Conservation (phyloP, 2,329 filamentous ascomycete species). For the Paecilomyces variotii region DNA sequence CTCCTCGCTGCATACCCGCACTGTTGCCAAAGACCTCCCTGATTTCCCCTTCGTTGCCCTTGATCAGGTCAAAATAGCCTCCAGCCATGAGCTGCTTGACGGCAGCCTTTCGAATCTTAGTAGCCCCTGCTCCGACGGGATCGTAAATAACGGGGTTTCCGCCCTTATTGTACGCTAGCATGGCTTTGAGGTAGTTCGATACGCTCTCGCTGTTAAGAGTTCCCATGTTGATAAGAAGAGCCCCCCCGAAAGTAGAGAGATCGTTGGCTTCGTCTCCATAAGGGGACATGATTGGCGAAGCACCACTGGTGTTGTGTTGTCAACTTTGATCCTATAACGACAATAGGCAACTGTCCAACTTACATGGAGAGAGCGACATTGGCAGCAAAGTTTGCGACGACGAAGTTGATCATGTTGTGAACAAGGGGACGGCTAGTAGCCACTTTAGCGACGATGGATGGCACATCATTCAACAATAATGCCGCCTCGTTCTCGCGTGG, state of each 20-base stretch:
- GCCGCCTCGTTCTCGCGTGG: slow-evolving; percentile 19
- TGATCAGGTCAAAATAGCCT: slow-evolving; percentile 81
- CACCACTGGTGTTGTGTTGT: slow-evolving; percentile 46
- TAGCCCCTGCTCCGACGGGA: slow-evolving; percentile 85
- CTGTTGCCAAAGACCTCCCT: slow-evolving; percentile 57
- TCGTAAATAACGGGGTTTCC: slow-evolving; percentile 75
- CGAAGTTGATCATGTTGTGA: slow-evolving; percentile 96
- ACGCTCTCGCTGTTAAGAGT: slow-evolving; percentile 72
- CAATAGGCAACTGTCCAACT: slow-evolving; percentile 8
- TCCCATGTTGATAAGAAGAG: slow-evolving; percentile 90
- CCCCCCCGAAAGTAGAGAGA: slow-evolving; percentile 66
- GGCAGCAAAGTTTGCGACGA: slow-evolving; percentile 90
- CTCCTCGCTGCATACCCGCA: slow-evolving; percentile 63
- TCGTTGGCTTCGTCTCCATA: slow-evolving; percentile 75
- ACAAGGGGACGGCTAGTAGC: slow-evolving; percentile 61
- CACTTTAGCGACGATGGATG: slow-evolving; percentile 52
- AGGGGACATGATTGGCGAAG: slow-evolving; percentile 90
- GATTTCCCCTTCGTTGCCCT: slow-evolving; percentile 90
- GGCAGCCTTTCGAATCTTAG: slow-evolving; percentile 61
- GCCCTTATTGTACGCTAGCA: slow-evolving; percentile 71
- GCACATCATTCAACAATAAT: slow-evolving; percentile 27
- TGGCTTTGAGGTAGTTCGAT: slow-evolving; percentile 62
- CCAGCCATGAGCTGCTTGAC: slow-evolving; percentile 61
- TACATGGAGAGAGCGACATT: slow-evolving; percentile 74
- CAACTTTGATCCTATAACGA: neutral